These are phyloP conservation scores for Agrocybe pediades DNA, from an alignment of 768 basidiomycete species.

Conservation along the genomic window DNA sequence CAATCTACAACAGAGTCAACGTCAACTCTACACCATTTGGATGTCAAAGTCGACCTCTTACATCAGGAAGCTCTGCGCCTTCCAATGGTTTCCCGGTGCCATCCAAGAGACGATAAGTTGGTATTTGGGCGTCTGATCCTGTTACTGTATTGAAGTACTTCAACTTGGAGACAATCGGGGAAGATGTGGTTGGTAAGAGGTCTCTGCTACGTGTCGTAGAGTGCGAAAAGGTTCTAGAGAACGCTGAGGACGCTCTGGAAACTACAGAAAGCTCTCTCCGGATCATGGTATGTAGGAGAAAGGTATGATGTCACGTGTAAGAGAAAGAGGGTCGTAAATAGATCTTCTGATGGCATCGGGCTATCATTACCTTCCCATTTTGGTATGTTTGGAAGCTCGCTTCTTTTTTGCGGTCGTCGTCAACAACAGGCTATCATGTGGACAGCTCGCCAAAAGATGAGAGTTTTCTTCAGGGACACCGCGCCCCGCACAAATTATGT, in stretches of 20 bases:
- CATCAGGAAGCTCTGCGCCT: conserved; percentile 77
- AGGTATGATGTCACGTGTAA: conserved; percentile 27
- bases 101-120: conserved; percentile 86
- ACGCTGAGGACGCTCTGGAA: conserved; percentile 14
- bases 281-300: conserved; percentile 34
- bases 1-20: conserved; percentile 47
- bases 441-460: conserved; percentile 1
- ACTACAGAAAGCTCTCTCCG: conserved; percentile 25
- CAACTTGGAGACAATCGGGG: conserved; percentile 69
- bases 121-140: conserved; percentile 63
- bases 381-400: conserved; percentile 6
- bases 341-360: background rate
- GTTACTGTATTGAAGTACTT: conserved; percentile 82
- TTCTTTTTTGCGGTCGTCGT: conserved; percentile 12
- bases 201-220: conserved; percentile 17
- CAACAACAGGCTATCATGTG: conserved; percentile 1
- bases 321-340: conserved; percentile 15
- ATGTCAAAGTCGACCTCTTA: conserved; percentile 27
- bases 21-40: background rate
- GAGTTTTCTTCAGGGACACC: conserved; percentile 11
- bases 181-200: conserved; percentile 43
- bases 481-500: conserved; percentile 1
- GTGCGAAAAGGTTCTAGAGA: conserved; percentile 23
- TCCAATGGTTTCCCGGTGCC: conserved; percentile 73
- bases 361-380: conserved; percentile 4